Percentiles rank a stretch among this genome's conserved stretches.
These are phyloP conservation scores for Tylopilus vinaceipallidus DNA, from an alignment of 768 basidiomycete species.

Conservation along the genomic window DNA sequence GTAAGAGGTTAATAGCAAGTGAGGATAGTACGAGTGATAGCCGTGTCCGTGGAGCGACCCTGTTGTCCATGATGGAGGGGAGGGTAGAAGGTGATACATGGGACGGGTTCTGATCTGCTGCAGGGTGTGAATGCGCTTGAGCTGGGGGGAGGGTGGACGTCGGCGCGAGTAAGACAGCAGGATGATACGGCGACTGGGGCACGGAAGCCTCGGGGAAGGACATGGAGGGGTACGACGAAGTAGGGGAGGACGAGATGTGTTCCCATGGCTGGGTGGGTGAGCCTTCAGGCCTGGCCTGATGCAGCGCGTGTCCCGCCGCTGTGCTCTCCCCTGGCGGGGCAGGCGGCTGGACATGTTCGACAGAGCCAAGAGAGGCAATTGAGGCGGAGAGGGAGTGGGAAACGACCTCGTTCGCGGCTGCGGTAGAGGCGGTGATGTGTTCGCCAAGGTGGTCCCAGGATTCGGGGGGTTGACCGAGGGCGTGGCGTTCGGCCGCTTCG, in stretches of 20 bases:
- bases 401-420: conserved; percentile 19
- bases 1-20: conserved; percentile 76
- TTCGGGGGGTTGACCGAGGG: conserved; percentile 22
- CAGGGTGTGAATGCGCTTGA: conserved; percentile 19
- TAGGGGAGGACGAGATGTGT: conserved; percentile 57
- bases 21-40: conserved; percentile 67
- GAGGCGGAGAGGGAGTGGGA: conserved; percentile 19
- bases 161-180: conserved; percentile 20
- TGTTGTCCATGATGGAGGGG: conserved; percentile 65
- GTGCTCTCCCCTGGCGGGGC: conserved; percentile 30
- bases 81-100: conserved; percentile 47
- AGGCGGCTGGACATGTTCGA: conserved; percentile 13
- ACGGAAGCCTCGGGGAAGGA: conserved; percentile 65
- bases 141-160: conserved; percentile 1
- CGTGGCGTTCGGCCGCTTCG: conserved; percentile 45
- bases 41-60: conserved; percentile 65
- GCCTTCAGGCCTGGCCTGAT: conserved; percentile 15
- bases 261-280: conserved; percentile 67
- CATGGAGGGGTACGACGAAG: conserved; percentile 76
- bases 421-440: conserved; percentile 22
- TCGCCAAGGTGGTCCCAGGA: conserved; percentile 25
- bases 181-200: conserved; percentile 43
- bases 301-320: neutral
- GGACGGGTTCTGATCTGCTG: conserved; percentile 27
- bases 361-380: conserved; percentile 18